These are phyloP conservation scores for Aspergillus eucalypticola DNA, from an alignment of 2,329 filamentous ascomycete genomes.

Conservation along the genomic window DNA sequence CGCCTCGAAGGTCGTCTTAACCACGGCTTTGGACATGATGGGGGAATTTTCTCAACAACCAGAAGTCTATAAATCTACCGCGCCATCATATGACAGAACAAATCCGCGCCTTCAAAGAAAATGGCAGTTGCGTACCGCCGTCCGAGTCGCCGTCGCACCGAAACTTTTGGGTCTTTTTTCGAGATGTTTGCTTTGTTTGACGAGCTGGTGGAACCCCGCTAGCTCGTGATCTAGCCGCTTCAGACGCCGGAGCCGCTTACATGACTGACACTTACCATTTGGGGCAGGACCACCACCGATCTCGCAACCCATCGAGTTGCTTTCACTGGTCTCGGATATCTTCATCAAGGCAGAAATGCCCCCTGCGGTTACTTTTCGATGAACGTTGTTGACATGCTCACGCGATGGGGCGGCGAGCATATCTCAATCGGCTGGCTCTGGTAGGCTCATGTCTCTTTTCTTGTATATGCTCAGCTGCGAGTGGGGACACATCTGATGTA, in stretches of 20 bases:
- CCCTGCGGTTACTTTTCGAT: background rate
- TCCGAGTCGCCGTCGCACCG: constrained; percentile 18
- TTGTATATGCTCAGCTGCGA: constrained; percentile 3
- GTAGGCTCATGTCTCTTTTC: constrained; percentile 34
- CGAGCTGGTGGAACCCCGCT: constrained; percentile 30
- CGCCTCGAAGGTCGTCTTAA: constrained; percentile 87
- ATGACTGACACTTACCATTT: constrained; percentile 4
- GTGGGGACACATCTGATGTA: background rate
- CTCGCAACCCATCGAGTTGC: background rate
- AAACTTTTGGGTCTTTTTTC: constrained; percentile 41
- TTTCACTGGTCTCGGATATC: background rate
- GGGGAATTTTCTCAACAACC: background rate
- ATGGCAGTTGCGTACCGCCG: constrained; percentile 14
- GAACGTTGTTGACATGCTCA: background rate
- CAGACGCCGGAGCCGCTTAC: constrained; percentile 21
- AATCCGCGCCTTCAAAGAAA: constrained; percentile 19
- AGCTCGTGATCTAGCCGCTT: constrained; percentile 30
- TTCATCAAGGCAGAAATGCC: constrained; percentile 1
- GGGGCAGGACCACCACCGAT: background rate
- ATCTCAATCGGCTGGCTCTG: constrained; percentile 48
- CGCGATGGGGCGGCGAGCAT: constrained; percentile 48
- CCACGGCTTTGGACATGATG: constrained; percentile 53
- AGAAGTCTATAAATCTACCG: constrained; percentile 13
- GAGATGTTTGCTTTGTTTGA: constrained; percentile 37
- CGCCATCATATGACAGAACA: constrained; percentile 22